A percentile compares a stretch with the other conserved stretches of the same genome.
Evolutionary conservation across 352 stramenopile species (phyloP).

Genomic region (Phytophthora fragariaefolia): DNA sequence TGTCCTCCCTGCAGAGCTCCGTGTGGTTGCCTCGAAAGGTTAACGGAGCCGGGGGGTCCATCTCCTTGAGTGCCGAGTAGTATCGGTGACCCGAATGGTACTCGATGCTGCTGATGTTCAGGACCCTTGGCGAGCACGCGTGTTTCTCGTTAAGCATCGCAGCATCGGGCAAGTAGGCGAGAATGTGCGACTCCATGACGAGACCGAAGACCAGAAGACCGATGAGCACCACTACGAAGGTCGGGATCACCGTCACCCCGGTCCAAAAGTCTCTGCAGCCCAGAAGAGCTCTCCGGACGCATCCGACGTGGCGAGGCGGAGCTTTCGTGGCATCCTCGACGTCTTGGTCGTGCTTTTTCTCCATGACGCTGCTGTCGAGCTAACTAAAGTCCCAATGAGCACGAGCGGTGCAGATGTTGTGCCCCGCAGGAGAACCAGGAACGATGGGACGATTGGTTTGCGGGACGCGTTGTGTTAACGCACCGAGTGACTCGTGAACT

Average conservation of each 20-base stretch:
- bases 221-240: constrained; percentile 24
- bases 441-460: not conserved
- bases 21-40: constrained; percentile 31
- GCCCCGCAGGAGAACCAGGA: not conserved
- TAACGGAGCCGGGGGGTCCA: constrained; percentile 12
- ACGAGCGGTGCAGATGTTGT: not conserved
- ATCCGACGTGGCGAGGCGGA: not conserved
- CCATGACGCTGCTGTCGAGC: constrained; percentile 2
- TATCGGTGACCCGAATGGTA: constrained; percentile 31
- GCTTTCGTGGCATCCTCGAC: constrained; percentile 7
- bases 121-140: not conserved
- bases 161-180: constrained; percentile 15
- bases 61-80: constrained; percentile 29
- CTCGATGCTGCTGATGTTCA: constrained; percentile 17
- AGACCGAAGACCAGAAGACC: constrained; percentile 25
- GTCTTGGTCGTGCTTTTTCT: not conserved
- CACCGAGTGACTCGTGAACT: not conserved
- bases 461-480: no score
- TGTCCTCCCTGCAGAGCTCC: constrained; percentile 25
- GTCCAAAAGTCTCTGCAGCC: constrained; percentile 25
- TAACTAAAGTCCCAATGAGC: constrained; percentile 7
- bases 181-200: constrained; percentile 27
- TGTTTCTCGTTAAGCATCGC: constrained; percentile 8
- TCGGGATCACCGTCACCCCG: constrained; percentile 25
- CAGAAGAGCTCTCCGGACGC: not conserved